Base-by-base conservation (phyloP, 2,329 filamentous ascomycete species). In the Nemania sp. region DNA sequence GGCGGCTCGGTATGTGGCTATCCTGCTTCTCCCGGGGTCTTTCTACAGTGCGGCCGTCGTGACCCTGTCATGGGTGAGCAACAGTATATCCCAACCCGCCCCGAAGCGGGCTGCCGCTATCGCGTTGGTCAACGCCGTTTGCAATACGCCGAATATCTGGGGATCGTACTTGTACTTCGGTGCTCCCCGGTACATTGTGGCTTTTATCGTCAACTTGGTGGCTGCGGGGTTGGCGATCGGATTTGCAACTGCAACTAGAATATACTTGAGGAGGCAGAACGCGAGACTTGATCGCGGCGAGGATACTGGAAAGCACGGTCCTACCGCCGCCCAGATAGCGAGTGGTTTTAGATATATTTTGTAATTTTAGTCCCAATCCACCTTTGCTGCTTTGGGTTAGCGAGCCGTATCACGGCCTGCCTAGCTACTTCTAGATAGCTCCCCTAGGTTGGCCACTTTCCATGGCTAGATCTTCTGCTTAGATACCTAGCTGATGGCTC, bases 1-100 rank as follows among this genome's bases (percentile, higher is more conserved):
- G 0, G 75, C 77, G 4, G 81, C 78, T 3, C 80, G 81, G 3
- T 83, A 83, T 62, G 72, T 80, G 5, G 78, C 80, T 13, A 81
- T 79, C 70, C 80, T 82, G 55, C 81, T 83, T 65, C 81, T 83
- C 64, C 76, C 80, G 1, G 75, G 56, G 15, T 68, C 62, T 1
- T 53, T 76, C 68, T 77, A 76, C 62, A 67, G 71, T n/a, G 68
- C 71, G 1, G 66, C 73, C 26, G 71, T 75, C 26, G 74, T 77
- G n/a, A 71, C 70, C 13, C 63, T 78, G 20, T 78, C 76, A 2
- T 78, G 76, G 75, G 74, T 76, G 32, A 74, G 73, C 24, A 73
- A 70, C 8, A 72, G 68, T 11, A 57, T 78, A 3, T 66, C 72
- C 2, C 75, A 74, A 47, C 76, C 76, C 8, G 55, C 57, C 10